Conservation (phyloP, 352 stramenopile genomes). For the Pythium sp. region DNA sequence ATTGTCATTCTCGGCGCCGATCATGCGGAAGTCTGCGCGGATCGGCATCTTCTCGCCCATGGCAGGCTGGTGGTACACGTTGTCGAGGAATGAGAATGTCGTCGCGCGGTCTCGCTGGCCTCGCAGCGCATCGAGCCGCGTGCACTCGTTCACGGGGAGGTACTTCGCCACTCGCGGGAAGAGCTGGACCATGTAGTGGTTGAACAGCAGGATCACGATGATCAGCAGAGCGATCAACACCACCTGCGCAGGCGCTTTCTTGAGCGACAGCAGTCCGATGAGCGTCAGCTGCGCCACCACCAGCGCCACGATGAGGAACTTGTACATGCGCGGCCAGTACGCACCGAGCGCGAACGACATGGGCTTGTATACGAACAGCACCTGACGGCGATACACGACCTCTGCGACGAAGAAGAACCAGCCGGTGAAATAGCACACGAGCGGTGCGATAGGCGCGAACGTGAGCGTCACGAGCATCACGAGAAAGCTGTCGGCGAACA, state of each 20-base stretch:
- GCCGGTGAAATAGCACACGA: slow-evolving; percentile 74
- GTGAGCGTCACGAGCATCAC: slow-evolving; percentile 72
- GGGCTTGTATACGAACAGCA: slow-evolving; percentile 69
- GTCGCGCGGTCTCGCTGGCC: slow-evolving; percentile 24
- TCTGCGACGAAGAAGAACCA: slow-evolving; percentile 73
- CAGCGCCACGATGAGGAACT: slow-evolving; percentile 72
- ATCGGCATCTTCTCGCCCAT: slow-evolving; percentile 54
- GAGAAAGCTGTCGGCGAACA: slow-evolving; percentile 62
- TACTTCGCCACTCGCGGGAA: slow-evolving; percentile 61
- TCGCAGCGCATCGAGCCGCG: slow-evolving; percentile 46
- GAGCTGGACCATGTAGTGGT: slow-evolving; percentile 52
- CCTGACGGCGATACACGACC: slow-evolving; percentile 64
- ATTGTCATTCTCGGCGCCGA: slow-evolving; percentile 31
- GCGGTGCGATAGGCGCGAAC: slow-evolving; percentile 74
- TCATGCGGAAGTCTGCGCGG: slow-evolving; percentile 59
- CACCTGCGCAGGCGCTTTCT: slow-evolving; percentile 39
- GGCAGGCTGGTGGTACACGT: slow-evolving; percentile 67
- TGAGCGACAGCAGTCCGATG: slow-evolving; percentile 77
- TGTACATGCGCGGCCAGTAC: slow-evolving; percentile 75
- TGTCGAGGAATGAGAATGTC: slow-evolving; percentile 62
- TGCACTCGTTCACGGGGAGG: slow-evolving; percentile 58
- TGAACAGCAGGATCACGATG: slow-evolving; percentile 52
- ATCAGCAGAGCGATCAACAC: slow-evolving; percentile 25
- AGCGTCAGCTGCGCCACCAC: slow-evolving; percentile 74
- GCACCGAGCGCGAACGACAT: slow-evolving; percentile 54